Evolutionary conservation across 441 rosid species (phyloP).

Genomic region (Erodium chrysanthum): DNA sequence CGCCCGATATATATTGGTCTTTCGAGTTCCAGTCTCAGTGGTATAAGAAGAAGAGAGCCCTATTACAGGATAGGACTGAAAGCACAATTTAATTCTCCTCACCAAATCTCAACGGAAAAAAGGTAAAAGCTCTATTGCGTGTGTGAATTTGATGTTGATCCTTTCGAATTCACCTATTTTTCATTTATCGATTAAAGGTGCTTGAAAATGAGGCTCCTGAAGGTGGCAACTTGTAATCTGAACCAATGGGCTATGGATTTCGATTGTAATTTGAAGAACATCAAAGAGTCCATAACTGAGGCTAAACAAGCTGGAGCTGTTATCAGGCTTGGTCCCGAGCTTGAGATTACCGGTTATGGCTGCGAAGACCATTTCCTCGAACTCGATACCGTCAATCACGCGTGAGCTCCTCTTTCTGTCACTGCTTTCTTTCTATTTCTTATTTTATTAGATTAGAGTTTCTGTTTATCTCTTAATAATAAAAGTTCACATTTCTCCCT

Average conservation of each 20-base stretch:
- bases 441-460: not conserved
- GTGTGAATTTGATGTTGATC: not conserved
- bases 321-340: slow-evolving; percentile 90
- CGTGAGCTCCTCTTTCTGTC: slow-evolving; percentile 30
- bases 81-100: not conserved
- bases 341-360: slow-evolving; percentile 90
- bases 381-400: slow-evolving; percentile 69
- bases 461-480: not conserved
- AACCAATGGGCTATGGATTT: slow-evolving; percentile 98
- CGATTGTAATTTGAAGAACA: slow-evolving; percentile 60
- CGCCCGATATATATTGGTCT: no score
- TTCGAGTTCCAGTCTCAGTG: no score
- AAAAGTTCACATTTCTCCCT: not conserved
- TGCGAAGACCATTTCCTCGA: slow-evolving; percentile 96
- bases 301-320: slow-evolving; percentile 69
- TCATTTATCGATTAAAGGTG: not conserved
- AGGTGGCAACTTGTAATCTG: slow-evolving; percentile 73
- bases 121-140: not conserved
- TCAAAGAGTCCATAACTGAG: slow-evolving; percentile 52
- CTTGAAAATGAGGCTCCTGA: slow-evolving; percentile 66
- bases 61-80: no score
- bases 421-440: not conserved
- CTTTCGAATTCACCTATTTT: not conserved
- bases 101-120: not conserved
- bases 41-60: no score